Evolutionary conservation across 2,329 filamentous ascomycete species (phyloP), one percentile per base, ranked within the genome.

Genomic region (Curvularia sp.): DNA sequence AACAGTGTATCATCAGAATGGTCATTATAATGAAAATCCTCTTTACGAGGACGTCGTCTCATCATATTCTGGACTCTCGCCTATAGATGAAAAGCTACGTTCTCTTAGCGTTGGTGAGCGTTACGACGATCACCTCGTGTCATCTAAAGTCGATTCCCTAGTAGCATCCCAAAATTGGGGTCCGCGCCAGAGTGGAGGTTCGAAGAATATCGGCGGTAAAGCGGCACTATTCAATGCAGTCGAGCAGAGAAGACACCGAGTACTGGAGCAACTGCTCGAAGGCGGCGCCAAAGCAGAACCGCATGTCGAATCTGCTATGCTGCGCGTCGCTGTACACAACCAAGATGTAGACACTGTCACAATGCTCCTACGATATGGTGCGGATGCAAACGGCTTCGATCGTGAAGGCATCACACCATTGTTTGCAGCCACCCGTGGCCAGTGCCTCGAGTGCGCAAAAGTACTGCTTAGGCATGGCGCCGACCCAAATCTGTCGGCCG

Each of bases 181-280:
- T 10, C 63, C 68, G 9, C 61, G 73, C 43, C 68, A 72, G 23
- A 56, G 55, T 5, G 56, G 62, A 7, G 61, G 65, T 12, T 72
- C 73, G 5, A 71, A 73, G 45, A 61, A 71, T 21, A 63, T 71
- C 13, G 72, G 71, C 32, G 73, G 77, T 8, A 78, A 76, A 56
- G 66, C 67, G 25, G 75, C 67, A 23, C 61, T 81, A 75, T 15
- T 81, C 80, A 83, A 85, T 21, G 86, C 82, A 3, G 85, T 86
- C 0, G 83, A 83, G 49, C 80, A 90, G 4, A 80, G 88, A 63
- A 88, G 89, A 74, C 89, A 90, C 60, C 86, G 87, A 10, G 85
- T 85, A 12, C 65, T 76, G 12, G 71, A 74, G 50, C 71, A 76
- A 46, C 57, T 76, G 12, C 64, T 76, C 7, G 71, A 76, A 13